phyloP scores from a whole-genome alignment of 192 early-diverging fungal species.

The Spinellus fusiger region DNA sequence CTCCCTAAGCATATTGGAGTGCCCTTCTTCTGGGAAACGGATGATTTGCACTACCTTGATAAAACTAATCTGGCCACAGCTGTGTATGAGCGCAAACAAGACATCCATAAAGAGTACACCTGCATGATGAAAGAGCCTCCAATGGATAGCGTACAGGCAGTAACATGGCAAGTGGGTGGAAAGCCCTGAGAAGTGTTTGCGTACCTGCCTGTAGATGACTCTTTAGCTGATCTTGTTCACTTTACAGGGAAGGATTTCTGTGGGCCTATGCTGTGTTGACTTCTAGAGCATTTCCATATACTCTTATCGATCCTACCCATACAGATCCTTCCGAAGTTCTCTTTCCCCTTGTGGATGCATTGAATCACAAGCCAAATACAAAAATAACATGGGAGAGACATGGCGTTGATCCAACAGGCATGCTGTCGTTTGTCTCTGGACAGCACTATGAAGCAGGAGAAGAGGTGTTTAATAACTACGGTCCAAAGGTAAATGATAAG shows the following conservation, averaged over 20 bases:
- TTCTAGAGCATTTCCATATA: slow-evolving; percentile 55
- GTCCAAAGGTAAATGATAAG: slow-evolving; percentile 48
- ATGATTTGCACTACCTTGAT: slow-evolving; percentile 40
- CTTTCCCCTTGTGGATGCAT: slow-evolving; percentile 56
- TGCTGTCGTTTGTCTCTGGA: slow-evolving; percentile 40
- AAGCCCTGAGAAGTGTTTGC: too few species aligned
- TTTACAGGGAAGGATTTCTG: slow-evolving; percentile 44
- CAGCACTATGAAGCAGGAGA: slow-evolving; percentile 29
- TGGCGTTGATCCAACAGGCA: slow-evolving; percentile 21
- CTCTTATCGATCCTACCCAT: slow-evolving; percentile 37
- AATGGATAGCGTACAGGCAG: background rate
- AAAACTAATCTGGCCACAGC: slow-evolving; percentile 50
- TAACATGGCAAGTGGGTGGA: background rate
- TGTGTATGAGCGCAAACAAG: slow-evolving; percentile 33
- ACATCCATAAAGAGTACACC: slow-evolving; percentile 30
- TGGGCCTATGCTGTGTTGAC: slow-evolving; percentile 54
- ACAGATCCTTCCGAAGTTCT: slow-evolving; percentile 39
- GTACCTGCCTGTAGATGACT: background rate
- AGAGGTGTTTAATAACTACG: slow-evolving; percentile 64
- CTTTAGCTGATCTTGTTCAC: slow-evolving; percentile 1
- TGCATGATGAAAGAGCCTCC: slow-evolving; percentile 11
- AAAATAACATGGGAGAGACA: slow-evolving; percentile 48
- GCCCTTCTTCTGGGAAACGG: slow-evolving; percentile 42
- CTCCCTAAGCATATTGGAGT: slow-evolving; percentile 49
- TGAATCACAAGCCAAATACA: slow-evolving; percentile 57